Evolutionary conservation across 352 stramenopile species (phyloP).

Genomic region (Aphanomyces invadans): DNA sequence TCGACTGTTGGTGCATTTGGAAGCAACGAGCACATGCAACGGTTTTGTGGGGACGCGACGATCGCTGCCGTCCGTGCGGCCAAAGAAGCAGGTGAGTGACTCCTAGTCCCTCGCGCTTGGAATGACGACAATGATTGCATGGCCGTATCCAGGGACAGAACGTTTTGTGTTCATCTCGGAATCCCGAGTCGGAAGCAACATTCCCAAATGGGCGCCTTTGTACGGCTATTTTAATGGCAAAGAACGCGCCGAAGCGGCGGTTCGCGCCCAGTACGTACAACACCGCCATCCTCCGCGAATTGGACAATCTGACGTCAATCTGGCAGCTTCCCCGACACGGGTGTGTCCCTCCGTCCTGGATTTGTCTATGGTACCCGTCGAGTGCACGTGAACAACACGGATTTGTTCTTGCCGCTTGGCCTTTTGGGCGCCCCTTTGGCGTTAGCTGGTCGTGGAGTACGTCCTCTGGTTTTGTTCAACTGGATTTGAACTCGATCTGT

Average conservation of each 20-base stretch:
- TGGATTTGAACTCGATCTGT: constrained; percentile 2
- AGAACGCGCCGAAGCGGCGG: constrained; percentile 66
- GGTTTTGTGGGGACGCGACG: constrained; percentile 82
- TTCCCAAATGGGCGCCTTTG: constrained; percentile 65
- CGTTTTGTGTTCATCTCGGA: constrained; percentile 89
- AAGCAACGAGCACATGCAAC: constrained; percentile 83
- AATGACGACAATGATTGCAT: background rate
- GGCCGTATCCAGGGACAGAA: constrained; percentile 33
- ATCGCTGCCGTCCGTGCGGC: constrained; percentile 68
- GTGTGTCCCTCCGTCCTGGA: constrained; percentile 75
- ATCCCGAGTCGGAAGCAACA: constrained; percentile 73
- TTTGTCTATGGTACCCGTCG: constrained; percentile 86
- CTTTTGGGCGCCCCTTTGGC: constrained; percentile 61
- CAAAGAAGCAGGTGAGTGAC: constrained; percentile 42
- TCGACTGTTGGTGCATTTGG: constrained; percentile 86
- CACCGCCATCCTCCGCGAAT: no score
- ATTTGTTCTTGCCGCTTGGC: constrained; percentile 63
- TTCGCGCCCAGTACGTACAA: constrained; percentile 34
- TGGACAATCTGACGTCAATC: no score
- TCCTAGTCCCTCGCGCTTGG: no score
- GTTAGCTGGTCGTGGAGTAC: constrained; percentile 40
- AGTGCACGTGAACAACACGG: constrained; percentile 33
- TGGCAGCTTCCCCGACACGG: constrained; percentile 63
- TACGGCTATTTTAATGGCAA: constrained; percentile 89
- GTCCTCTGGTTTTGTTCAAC: background rate